Conservation (phyloP, 139 green algal genomes). For the Diplosphaera chodatii region DNA sequence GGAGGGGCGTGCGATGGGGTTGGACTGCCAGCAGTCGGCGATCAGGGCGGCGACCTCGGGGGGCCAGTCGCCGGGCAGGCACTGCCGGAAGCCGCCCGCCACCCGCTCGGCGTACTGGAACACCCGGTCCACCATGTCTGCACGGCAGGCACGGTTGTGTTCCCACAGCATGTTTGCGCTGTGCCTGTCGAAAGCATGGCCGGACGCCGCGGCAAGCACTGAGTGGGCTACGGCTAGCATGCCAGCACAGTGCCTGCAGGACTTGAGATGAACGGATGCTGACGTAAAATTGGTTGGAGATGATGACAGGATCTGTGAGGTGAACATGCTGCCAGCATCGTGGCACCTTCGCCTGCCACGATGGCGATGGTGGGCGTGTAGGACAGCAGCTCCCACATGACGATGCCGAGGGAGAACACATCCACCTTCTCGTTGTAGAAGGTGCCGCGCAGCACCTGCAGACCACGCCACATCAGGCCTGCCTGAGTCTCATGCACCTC, state of each 20-base stretch:
- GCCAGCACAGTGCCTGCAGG: too few species aligned
- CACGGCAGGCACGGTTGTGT: not conserved
- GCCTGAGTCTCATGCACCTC: too few species aligned
- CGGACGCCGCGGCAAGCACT: too few species aligned
- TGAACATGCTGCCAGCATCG: too few species aligned
- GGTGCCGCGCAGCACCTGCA: constrained; percentile 30
- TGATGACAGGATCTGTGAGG: too few species aligned
- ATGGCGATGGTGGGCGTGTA: constrained; percentile 52
- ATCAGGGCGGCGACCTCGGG: constrained; percentile 1
- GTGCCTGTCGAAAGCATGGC: too few species aligned
- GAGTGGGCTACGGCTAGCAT: too few species aligned
- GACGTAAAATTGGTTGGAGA: too few species aligned
- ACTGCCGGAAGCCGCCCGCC: constrained; percentile 29
- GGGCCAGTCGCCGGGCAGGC: constrained; percentile 17
- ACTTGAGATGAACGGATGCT: too few species aligned
- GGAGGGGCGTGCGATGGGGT: not conserved
- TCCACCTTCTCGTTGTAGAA: constrained; percentile 70
- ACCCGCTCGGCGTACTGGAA: constrained; percentile 26
- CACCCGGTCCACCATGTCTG: constrained; percentile 9
- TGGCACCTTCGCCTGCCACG: constrained; percentile 30
- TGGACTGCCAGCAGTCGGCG: constrained; percentile 12
- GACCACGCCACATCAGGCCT: too few species aligned
- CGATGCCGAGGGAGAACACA: constrained; percentile 72
- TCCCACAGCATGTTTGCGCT: not conserved
- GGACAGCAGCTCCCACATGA: constrained; percentile 71